A percentile compares a stretch with the other conserved stretches of the same genome.
Conservation (phyloP, 768 basidiomycete genomes). For the Russula earlei region DNA sequence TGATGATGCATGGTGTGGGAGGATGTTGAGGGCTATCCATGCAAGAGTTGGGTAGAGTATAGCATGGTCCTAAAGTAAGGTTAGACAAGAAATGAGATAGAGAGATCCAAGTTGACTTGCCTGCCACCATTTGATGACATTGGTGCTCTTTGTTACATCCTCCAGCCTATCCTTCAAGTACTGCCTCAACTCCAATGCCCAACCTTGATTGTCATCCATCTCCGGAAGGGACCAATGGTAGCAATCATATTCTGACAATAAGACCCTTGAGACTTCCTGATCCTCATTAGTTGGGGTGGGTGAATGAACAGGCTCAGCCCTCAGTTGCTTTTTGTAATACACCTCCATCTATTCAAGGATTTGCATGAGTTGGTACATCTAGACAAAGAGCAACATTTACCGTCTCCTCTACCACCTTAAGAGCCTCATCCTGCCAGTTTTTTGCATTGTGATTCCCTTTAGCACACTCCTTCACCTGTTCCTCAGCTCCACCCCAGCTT, state of each 20-base stretch:
- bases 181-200: constrained; percentile 3
- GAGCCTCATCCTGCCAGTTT: constrained; percentile 17
- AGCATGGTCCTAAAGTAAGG: neutral
- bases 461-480: constrained; percentile 16
- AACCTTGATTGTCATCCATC: neutral
- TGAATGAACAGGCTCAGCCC: no score
- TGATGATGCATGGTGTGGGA: constrained; percentile 11
- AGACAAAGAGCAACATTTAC: neutral
- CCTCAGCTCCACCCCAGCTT: constrained; percentile 1
- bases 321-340: no score
- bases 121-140: constrained; percentile 19
- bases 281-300: no score
- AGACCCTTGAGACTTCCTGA: neutral
- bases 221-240: neutral
- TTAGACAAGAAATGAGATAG: neutral
- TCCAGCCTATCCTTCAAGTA: constrained; percentile 15
- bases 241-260: neutral
- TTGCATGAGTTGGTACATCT: no score
- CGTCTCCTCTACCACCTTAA: neutral
- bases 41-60: constrained; percentile 6
- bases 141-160: constrained; percentile 7
- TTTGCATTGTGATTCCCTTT: constrained; percentile 10
- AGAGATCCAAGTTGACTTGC: neutral
- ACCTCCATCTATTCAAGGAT: no score
- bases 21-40: constrained; percentile 10